Evolutionary conservation across 495 filamentous ascomycete genomes (phyloP), one percentile per base, ranked within the genome.

Genomic region (Penicillium simplicissimum): DNA sequence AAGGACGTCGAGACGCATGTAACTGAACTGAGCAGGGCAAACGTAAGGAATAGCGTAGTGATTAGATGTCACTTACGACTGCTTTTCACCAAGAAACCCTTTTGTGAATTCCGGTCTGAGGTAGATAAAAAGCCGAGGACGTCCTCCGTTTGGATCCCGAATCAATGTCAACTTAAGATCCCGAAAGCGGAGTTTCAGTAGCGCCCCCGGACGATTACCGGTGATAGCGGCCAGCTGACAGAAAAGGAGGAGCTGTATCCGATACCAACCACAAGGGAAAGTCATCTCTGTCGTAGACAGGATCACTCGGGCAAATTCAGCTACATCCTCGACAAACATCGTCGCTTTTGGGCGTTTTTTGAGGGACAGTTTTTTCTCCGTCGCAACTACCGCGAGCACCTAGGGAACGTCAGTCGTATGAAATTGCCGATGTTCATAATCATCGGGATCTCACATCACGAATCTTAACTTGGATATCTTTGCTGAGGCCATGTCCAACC

Each of bases 311-410:
- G 67, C 62, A 60, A 76, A 70, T 60, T 74, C 63, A 10, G 68
- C 67, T 2, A 80, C 59, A 65, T 80, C 73, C 63, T 78, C 67
- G 55, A 75, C 58, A 62, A 71, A 74, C 49, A 77, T 77, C 19
- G 64, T 71, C 40, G 54, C 60, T 51, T 71, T 76, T 48, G 63
- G 65, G 48, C 67, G 62, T 37, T 56, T 59, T 53, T 62, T 64
- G 8, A 60, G 21, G 10, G 47, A 56, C 17, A 74, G 60, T 8
- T 62, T 57, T 10, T 76, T 62, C n/a, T 74, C 60, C 34, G 35
- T 68, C 0, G 66, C 66, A 37, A 75, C 58, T 42, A 67, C 61
- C 43, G 63, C 66, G 45, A 74, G 47, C 31, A 69, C 57, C 68
- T 67, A 59, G 58, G 33, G 58, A 66, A 19, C 4, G 52, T 66